Percentiles rank a stretch among this genome's conserved stretches.
Conservation (phyloP, 371 early-diverging fungal genomes). For the Dichotomocladium elegans region DNA sequence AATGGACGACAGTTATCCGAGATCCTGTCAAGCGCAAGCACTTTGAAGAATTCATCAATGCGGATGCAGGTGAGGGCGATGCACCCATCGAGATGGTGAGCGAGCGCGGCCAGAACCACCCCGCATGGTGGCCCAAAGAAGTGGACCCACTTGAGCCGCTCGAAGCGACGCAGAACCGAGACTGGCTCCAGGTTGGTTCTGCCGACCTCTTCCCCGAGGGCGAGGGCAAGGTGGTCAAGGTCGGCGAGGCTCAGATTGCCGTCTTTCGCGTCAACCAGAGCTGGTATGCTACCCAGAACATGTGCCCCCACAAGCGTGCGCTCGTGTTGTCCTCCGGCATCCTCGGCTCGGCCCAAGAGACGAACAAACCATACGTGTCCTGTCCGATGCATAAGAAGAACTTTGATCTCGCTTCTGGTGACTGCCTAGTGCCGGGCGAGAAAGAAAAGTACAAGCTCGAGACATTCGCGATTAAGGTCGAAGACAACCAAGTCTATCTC, state of each 20-base stretch:
- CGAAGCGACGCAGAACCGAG: neutral
- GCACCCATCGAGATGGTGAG: conserved; percentile 51
- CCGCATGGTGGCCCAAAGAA: conserved; percentile 63
- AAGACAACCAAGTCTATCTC: conserved; percentile 40
- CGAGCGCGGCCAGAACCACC: conserved; percentile 61
- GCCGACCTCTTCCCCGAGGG: conserved; percentile 40
- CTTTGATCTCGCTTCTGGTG: conserved; percentile 53
- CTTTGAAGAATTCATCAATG: conserved; percentile 57
- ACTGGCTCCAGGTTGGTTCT: conserved; percentile 27
- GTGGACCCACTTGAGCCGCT: conserved; percentile 14
- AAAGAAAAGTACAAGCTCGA: conserved; percentile 41
- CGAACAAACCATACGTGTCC: conserved; percentile 47
- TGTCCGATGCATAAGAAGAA: conserved; percentile 73
- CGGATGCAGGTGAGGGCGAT: conserved; percentile 24
- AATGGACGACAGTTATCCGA: conserved; percentile 62
- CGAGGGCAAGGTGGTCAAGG: conserved; percentile 48
- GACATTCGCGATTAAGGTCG: conserved; percentile 54
- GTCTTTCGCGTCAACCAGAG: conserved; percentile 43
- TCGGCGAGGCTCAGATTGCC: conserved; percentile 62
- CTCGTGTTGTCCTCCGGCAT: conserved; percentile 62
- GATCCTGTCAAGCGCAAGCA: conserved; percentile 49
- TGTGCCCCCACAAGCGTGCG: conserved; percentile 71
- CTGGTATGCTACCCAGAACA: conserved; percentile 71
- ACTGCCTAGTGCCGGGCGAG: conserved; percentile 40
- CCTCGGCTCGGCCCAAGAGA: conserved; percentile 40